Conservation (phyloP, 2,329 filamentous ascomycete species). For the Fusarium sp. region DNA sequence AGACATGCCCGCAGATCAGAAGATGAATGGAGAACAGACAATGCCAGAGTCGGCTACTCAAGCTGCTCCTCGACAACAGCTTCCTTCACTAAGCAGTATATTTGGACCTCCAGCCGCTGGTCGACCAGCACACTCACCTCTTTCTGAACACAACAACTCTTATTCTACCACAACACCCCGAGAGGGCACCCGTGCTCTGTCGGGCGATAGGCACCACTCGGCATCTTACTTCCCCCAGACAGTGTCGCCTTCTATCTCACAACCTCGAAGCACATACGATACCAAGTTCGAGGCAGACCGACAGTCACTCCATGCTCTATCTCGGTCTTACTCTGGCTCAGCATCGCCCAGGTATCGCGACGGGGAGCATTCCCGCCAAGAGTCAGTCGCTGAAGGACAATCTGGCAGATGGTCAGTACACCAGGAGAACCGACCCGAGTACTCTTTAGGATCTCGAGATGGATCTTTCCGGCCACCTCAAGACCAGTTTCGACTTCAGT, state of each 20-base stretch:
- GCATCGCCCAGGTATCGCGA: constrained; percentile 61
- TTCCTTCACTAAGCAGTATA: constrained; percentile 69
- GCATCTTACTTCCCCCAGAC: constrained; percentile 63
- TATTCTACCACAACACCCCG: constrained; percentile 60
- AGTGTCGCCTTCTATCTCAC: constrained; percentile 54
- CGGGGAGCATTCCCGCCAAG: constrained; percentile 52
- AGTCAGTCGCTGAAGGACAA: constrained; percentile 54
- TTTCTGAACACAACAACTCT: constrained; percentile 59
- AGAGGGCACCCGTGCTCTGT: constrained; percentile 59
- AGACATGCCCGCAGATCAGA: constrained; percentile 58
- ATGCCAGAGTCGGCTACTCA: constrained; percentile 53
- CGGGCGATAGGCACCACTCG: constrained; percentile 55
- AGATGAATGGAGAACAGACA: constrained; percentile 53
- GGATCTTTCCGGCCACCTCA: constrained; percentile 51
- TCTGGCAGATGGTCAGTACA: constrained; percentile 55
- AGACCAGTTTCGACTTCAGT: constrained; percentile 53
- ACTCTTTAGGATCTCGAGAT: constrained; percentile 60
- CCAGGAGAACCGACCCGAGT: constrained; percentile 60
- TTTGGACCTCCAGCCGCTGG: constrained; percentile 63
- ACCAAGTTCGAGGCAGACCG: constrained; percentile 59
- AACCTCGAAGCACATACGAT: constrained; percentile 62
- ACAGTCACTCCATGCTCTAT: constrained; percentile 46
- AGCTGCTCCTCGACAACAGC: constrained; percentile 58
- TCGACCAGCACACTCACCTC: constrained; percentile 60
- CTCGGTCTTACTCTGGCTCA: constrained; percentile 57